Percentiles rank a stretch among this genome's conserved stretches.
Evolutionary conservation across 2,329 filamentous ascomycete genomes (phyloP).

Genomic region (Helicocarpus griseus): DNA sequence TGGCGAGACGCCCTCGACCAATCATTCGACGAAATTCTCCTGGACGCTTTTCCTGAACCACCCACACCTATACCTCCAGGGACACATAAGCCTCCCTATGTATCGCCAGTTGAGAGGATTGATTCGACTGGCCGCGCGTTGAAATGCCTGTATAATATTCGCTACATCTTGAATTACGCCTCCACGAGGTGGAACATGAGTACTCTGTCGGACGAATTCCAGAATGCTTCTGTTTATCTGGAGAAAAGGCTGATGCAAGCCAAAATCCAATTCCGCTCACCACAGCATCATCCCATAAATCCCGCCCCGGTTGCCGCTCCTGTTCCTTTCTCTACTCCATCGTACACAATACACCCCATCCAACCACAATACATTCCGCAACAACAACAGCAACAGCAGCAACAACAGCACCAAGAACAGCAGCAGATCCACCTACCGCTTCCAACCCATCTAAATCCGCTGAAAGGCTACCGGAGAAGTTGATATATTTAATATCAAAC

Average conservation of each 20-base stretch:
- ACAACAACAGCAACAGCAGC: background rate
- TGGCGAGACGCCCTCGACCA: slow-evolving; percentile 48
- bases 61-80: slow-evolving; percentile 20
- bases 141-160: slow-evolving; percentile 23
- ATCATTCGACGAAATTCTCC: slow-evolving; percentile 40
- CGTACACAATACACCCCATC: background rate
- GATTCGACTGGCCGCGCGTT: slow-evolving; percentile 25
- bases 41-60: slow-evolving; percentile 19
- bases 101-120: slow-evolving; percentile 23
- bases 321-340: background rate
- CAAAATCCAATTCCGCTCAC: background rate
- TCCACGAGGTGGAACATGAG: slow-evolving; percentile 26
- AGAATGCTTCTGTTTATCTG: slow-evolving; percentile 20
- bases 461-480: background rate
- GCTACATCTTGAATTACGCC: slow-evolving; percentile 25
- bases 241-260: slow-evolving; percentile 19
- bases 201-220: slow-evolving; percentile 23
- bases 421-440: background rate
- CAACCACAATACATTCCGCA: background rate
- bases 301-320: background rate
- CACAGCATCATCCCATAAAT: background rate
- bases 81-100: slow-evolving; percentile 23
- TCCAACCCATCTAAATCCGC: background rate
- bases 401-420: background rate
- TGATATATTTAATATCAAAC: background rate